Evolutionary conservation across 192 early-diverging fungal genomes (phyloP).

Genomic region (Jimgerdemannia lactiflua): DNA sequence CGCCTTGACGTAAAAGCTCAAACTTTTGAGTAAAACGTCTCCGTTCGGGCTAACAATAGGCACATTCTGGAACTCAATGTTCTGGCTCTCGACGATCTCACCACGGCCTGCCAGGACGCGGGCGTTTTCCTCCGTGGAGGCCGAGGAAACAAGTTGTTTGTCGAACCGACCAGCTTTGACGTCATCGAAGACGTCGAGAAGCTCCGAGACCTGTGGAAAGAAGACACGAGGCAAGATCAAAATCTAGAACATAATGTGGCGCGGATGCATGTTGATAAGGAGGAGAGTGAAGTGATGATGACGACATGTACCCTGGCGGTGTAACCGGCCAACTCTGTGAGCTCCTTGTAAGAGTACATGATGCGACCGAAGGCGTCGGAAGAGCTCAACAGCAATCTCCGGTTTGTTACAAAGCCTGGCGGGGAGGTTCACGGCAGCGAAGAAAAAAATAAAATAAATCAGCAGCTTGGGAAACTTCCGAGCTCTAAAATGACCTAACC

Average conservation of each 20-base stretch:
- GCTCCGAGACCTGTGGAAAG: constrained; percentile 55
- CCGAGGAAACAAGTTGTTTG: constrained; percentile 64
- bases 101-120: constrained; percentile 62
- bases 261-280: not conserved
- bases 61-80: constrained; percentile 86
- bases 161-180: constrained; percentile 77
- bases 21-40: constrained; percentile 82
- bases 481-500: no score
- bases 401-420: constrained; percentile 74
- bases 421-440: not conserved
- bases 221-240: not conserved
- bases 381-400: constrained; percentile 68
- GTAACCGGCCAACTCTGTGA: constrained; percentile 93
- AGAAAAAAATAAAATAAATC: not conserved
- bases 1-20: constrained; percentile 86
- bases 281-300: constrained; percentile 2
- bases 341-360: constrained; percentile 95
- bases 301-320: constrained; percentile 67
- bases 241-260: not conserved
- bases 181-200: constrained; percentile 87
- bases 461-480: not conserved
- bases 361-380: constrained; percentile 82
- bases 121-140: constrained; percentile 50
- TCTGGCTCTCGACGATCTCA: constrained; percentile 63
- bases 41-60: constrained; percentile 96